phyloP scores from a whole-genome alignment of 495 filamentous ascomycete species.

The Penicillium silybi region DNA sequence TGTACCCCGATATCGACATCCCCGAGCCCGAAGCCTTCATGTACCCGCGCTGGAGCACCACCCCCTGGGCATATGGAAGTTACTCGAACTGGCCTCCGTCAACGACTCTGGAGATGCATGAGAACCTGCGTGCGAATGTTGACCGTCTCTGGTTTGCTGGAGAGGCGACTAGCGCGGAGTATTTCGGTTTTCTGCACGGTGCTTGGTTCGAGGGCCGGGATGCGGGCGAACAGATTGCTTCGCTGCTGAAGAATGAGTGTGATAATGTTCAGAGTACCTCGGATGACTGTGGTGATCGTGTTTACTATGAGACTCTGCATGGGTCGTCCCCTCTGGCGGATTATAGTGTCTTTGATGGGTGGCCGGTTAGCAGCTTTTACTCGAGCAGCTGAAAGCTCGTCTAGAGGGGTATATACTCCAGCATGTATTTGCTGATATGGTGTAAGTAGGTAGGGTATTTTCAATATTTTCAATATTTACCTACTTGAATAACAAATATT shows the following conservation, averaged over 20 bases:
- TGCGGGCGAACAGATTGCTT: slow-evolving; percentile 49
- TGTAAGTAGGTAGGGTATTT: too few species aligned
- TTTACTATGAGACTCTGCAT: slow-evolving; percentile 9
- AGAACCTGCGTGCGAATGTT: slow-evolving; percentile 68
- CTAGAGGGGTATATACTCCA: too few species aligned
- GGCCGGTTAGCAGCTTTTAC: slow-evolving; percentile 19
- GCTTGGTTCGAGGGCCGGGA: slow-evolving; percentile 60
- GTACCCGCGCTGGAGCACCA: slow-evolving; percentile 66
- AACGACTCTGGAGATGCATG: slow-evolving; percentile 62
- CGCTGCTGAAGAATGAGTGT: slow-evolving; percentile 17
- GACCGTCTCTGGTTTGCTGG: slow-evolving; percentile 67
- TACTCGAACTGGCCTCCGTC: slow-evolving; percentile 74
- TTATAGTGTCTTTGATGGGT: slow-evolving; percentile 21
- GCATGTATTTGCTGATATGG: background rate
- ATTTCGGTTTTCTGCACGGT: slow-evolving; percentile 71
- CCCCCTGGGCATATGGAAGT: slow-evolving; percentile 64
- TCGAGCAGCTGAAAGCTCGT: slow-evolving; percentile 4
- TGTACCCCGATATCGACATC: slow-evolving; percentile 59
- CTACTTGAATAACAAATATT: too few species aligned
- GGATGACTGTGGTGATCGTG: slow-evolving; percentile 10
- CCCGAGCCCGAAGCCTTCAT: slow-evolving; percentile 66
- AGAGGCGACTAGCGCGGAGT: slow-evolving; percentile 64
- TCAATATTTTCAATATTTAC: too few species aligned
- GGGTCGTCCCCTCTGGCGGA: slow-evolving; percentile 16
- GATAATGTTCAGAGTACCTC: slow-evolving; percentile 2